Evolutionary conservation across 1,284 basidiomycete species (phyloP).

Genomic region (Serendipita sp.): DNA sequence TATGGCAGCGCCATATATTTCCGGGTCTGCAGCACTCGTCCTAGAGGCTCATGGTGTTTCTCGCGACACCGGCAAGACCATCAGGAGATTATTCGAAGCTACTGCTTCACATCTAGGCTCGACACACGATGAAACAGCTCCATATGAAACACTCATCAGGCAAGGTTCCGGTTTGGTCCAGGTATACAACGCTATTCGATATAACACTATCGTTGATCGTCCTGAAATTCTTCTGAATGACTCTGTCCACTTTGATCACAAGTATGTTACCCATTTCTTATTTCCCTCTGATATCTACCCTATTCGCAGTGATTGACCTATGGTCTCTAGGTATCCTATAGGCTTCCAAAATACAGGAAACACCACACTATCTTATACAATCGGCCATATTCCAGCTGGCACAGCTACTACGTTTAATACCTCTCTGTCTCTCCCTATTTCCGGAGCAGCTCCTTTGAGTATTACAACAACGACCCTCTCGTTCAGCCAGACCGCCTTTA

Average conservation of each 20-base stretch:
- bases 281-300: background rate
- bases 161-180: conserved; percentile 29
- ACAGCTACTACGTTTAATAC: conserved; percentile 25
- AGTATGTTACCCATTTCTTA: background rate
- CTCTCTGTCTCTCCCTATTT: conserved; percentile 21
- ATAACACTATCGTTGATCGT: conserved; percentile 24
- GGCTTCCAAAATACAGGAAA: conserved; percentile 17
- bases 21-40: conserved; percentile 29
- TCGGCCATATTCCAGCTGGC: conserved; percentile 18
- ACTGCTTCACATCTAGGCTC: conserved; percentile 21
- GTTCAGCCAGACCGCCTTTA: conserved; percentile 24
- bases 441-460: conserved; percentile 37
- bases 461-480: conserved; percentile 29
- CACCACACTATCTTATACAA: conserved; percentile 16
- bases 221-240: conserved; percentile 29
- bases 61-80: conserved; percentile 13
- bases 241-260: conserved; percentile 20
- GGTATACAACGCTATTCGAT: conserved; percentile 25
- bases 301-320: background rate
- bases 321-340: conserved; percentile 14
- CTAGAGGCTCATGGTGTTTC: conserved; percentile 22
- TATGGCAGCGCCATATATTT: conserved; percentile 17
- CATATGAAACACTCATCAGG: conserved; percentile 23
- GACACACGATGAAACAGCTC: conserved; percentile 16
- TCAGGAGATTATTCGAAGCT: conserved; percentile 23